Evolutionary conservation across 257 asterid genomes (phyloP).

Genomic region (Nicotiana obtusifolia): DNA sequence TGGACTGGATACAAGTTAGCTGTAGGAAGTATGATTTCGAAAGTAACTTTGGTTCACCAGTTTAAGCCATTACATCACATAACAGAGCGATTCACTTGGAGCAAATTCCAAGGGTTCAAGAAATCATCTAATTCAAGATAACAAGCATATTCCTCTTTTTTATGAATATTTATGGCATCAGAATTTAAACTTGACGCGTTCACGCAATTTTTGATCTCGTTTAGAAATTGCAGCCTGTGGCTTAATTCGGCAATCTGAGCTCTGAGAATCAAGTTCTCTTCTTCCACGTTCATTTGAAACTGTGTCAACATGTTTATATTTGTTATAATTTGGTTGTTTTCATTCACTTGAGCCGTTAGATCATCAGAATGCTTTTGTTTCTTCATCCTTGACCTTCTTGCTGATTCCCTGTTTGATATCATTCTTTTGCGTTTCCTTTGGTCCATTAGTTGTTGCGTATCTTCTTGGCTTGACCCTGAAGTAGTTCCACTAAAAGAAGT

Average conservation of each 20-base stretch:
- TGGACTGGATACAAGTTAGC: too few relatives aligned
- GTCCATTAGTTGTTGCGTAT: slow-evolving; percentile 18
- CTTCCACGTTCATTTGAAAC: slow-evolving; percentile 23
- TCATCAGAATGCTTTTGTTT: slow-evolving; percentile 31
- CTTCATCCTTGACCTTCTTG: slow-evolving; percentile 31
- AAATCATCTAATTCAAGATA: slow-evolving; percentile 26
- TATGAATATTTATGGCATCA: not conserved
- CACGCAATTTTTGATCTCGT: slow-evolving; percentile 34
- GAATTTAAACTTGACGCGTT: not conserved
- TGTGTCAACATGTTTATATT: slow-evolving; percentile 17
- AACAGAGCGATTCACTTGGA: slow-evolving; percentile 36
- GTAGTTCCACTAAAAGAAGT: slow-evolving; percentile 26
- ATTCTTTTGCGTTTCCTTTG: slow-evolving; percentile 26
- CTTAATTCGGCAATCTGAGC: slow-evolving; percentile 31
- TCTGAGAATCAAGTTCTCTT: slow-evolving; percentile 23
- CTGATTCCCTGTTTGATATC: slow-evolving; percentile 38
- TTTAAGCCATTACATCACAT: not conserved
- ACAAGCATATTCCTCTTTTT: slow-evolving; percentile 10
- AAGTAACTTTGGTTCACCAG: too few relatives aligned
- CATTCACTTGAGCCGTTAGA: slow-evolving; percentile 13
- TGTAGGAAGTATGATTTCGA: too few relatives aligned
- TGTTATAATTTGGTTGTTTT: slow-evolving; percentile 23
- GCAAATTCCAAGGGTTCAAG: slow-evolving; percentile 43
- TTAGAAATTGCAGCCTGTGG: slow-evolving; percentile 44
- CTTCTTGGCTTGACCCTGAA: slow-evolving; percentile 23